Conservation (phyloP, 2,329 filamentous ascomycete genomes). For the Aspergillus luchuensis region DNA sequence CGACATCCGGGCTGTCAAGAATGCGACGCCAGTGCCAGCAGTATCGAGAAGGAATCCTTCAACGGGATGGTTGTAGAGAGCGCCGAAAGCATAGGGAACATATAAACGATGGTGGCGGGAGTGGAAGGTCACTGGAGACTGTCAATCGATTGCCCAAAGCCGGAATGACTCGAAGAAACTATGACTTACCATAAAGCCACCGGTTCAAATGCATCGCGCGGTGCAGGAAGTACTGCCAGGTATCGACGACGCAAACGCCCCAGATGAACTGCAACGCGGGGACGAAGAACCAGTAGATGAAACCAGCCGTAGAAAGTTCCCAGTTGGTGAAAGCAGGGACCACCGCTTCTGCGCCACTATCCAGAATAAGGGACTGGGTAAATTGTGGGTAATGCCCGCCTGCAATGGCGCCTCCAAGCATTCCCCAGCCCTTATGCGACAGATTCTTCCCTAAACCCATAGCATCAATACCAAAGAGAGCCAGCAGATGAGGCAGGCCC, state of each 20-base stretch:
- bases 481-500: conserved; percentile 71
- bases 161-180: not conserved
- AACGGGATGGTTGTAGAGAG: conserved; percentile 93
- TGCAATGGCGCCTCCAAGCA: conserved; percentile 72
- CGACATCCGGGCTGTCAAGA: conserved; percentile 80
- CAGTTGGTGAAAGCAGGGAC: conserved; percentile 77
- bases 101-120: conserved; percentile 95
- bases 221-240: conserved; percentile 98
- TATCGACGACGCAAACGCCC: conserved; percentile 79
- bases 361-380: conserved; percentile 58
- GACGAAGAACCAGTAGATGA: conserved; percentile 76
- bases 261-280: conserved; percentile 75
- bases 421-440: conserved; percentile 64
- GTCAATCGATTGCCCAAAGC: conserved; percentile 5
- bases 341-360: conserved; percentile 50
- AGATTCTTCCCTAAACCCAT: conserved; percentile 73
- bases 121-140: conserved; percentile 74
- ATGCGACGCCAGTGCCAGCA: conserved; percentile 79
- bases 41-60: conserved; percentile 95
- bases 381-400: conserved; percentile 80
- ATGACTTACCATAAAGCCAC: conserved; percentile 84
- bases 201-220: conserved; percentile 96
- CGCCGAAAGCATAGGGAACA: conserved; percentile 95
- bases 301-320: conserved; percentile 74
- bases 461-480: conserved; percentile 74